Evolutionary conservation across 2,329 filamentous ascomycete species (phyloP), one percentile per base, ranked within the genome.

Genomic region (Elsinoe necatrix): DNA sequence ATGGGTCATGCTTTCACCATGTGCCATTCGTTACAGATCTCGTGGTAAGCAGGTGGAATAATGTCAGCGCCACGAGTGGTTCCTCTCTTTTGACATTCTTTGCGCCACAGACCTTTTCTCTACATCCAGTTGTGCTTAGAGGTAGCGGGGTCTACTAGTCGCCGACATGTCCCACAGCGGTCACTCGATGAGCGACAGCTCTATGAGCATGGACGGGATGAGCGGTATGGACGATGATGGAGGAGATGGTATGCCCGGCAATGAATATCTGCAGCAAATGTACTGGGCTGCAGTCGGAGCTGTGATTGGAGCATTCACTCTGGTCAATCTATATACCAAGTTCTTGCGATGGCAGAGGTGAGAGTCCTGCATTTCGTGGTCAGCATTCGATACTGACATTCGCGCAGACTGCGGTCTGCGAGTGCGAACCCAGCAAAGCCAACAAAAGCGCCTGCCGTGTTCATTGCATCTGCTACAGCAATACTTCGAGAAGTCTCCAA

Each of bases 381-480:
- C 34, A 20, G 11, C 8, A 21, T 14, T n/a, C 9, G 27, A 21
- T 20, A 56, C n/a, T 48, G 25, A 35, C 16, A 4, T 6, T n/a
- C 6, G 1, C 37, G 21, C 58, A 79, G 79, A 65, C 63, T 81
- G n/a, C 69, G 70, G 21, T 75, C 71, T 54, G 68, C 68, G 57
- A 67, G 64, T 57, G 63, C 66, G 9, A 74, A 70, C 9, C 77
- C 79, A 11, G 76, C 80, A 21, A 80, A 77, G 64, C 81, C 81
- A 27, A 79, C 74, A 57, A 75, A 74, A 14, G 61, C 75, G 21
- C 65, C 80, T 55, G 71, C 76, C 58, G 67, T 68, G 9, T 62
- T 66, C 23, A 77, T 76, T 62, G 81, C 80, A 25, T 81, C 80
- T 0, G 47, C 75, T 6, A 80, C 76, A 21, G 79, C 80, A 3